These are phyloP conservation scores for Heliamphora exappendiculata DNA, from an alignment of 148 eudicot genomes.

Conservation along the genomic window DNA sequence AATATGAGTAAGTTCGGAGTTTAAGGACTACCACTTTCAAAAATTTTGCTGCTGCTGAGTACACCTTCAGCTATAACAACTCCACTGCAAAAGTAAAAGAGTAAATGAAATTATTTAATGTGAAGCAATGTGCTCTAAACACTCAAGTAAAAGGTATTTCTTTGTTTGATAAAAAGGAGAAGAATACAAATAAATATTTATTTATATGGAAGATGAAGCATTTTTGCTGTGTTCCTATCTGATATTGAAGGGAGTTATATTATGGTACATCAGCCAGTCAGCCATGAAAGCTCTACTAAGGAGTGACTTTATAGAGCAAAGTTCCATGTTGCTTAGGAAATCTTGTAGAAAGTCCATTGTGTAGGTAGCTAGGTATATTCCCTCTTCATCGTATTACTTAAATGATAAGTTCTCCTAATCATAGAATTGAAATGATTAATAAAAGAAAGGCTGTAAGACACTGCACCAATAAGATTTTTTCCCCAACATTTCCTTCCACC, in stretches of 20 bases:
- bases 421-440: neutral
- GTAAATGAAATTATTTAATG: neutral
- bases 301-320: neutral
- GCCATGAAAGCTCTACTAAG: neutral
- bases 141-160: neutral
- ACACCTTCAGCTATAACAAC: conserved; percentile 86
- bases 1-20: neutral
- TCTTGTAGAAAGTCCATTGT: neutral
- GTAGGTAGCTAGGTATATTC: neutral
- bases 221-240: neutral
- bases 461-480: neutral
- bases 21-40: conserved; percentile 48
- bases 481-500: neutral
- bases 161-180: neutral
- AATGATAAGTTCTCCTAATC: neutral
- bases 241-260: neutral
- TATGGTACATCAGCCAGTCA: neutral
- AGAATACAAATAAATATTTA: neutral
- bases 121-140: neutral
- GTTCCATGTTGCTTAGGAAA: neutral
- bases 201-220: neutral
- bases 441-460: neutral
- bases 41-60: conserved; percentile 42
- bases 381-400: neutral
- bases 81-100: conserved; percentile 55